A percentile compares a stretch with the other conserved stretches of the same genome.
phyloP scores from a whole-genome alignment of 805 yeast genomes.

The Starmera dryadoides region DNA sequence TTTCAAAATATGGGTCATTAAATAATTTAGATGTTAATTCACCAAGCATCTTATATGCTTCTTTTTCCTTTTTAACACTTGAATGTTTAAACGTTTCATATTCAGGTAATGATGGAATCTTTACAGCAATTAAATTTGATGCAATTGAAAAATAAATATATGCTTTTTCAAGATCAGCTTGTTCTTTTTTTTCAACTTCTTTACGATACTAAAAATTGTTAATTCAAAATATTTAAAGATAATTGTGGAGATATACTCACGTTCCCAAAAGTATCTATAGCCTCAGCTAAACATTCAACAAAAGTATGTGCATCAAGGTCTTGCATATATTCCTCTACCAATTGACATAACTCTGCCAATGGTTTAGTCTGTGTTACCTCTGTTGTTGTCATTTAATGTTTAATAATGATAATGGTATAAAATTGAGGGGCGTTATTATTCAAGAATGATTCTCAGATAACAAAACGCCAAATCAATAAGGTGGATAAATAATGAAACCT shows the following conservation, averaged over 20 bases:
- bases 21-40: neutral
- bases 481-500: too few species aligned
- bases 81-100: neutral
- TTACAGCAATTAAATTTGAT: neutral
- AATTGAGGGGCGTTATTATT: too few species aligned
- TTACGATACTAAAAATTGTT: neutral
- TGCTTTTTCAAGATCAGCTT: conserved; percentile 10
- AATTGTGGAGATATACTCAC: too few species aligned
- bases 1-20: conserved; percentile 1
- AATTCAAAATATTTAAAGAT: neutral
- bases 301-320: conserved; percentile 3
- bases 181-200: neutral
- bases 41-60: neutral
- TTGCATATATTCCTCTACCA: conserved; percentile 5
- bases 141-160: conserved; percentile 9
- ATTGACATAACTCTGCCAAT: neutral
- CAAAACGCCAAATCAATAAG: too few species aligned
- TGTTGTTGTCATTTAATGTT: neutral
- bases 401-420: too few species aligned
- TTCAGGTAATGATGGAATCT: conserved; percentile 6
- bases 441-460: too few species aligned
- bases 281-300: conserved; percentile 3
- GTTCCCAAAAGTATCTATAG: conserved; percentile 10
- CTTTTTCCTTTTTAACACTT: neutral
- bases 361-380: neutral